Percentiles rank a stretch among this genome's conserved stretches.
These are phyloP conservation scores for Yamadazyma friedrichii DNA, from an alignment of 1,139 yeast genomes.

Conservation along the genomic window DNA sequence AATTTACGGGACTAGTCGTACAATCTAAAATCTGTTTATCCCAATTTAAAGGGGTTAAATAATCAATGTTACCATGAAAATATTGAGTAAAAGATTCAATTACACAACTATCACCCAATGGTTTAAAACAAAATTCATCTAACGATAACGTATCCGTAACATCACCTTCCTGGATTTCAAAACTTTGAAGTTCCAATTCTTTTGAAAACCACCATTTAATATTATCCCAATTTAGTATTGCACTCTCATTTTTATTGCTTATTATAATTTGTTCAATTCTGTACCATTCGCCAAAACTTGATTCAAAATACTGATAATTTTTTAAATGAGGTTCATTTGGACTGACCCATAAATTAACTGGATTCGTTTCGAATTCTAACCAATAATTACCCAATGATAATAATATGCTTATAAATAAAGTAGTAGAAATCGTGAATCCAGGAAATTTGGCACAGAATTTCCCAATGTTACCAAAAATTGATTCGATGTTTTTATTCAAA, in stretches of 20 bases:
- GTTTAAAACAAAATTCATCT: constrained; percentile 80
- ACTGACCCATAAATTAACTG: constrained; percentile 87
- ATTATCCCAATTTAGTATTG: constrained; percentile 62
- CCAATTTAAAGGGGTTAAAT: constrained; percentile 58
- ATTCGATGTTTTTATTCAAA: constrained; percentile 20
- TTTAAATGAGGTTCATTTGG: constrained; percentile 69
- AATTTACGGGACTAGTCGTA: constrained; percentile 79
- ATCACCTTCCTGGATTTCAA: constrained; percentile 21
- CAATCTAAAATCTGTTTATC: constrained; percentile 52
- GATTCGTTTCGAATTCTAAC: constrained; percentile 70
- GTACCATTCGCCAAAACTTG: constrained; percentile 87
- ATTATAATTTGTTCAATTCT: constrained; percentile 83
- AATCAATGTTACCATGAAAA: constrained; percentile 61
- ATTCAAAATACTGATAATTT: constrained; percentile 71
- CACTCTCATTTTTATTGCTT: constrained; percentile 58
- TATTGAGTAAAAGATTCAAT: constrained; percentile 92
- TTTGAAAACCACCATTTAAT: constrained; percentile 86
- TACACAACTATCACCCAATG: constrained; percentile 74
- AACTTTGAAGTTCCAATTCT: constrained; percentile 52
- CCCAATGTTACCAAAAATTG: constrained; percentile 47
- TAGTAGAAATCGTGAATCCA: constrained; percentile 44
- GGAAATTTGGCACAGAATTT: constrained; percentile 60
- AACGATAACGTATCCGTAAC: constrained; percentile 32
- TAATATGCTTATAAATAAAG: constrained; percentile 43
- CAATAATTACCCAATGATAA: constrained; percentile 54